These are phyloP conservation scores for Aureobasidium sp. DNA, from an alignment of 2,329 filamentous ascomycete species.

Conservation along the genomic window DNA sequence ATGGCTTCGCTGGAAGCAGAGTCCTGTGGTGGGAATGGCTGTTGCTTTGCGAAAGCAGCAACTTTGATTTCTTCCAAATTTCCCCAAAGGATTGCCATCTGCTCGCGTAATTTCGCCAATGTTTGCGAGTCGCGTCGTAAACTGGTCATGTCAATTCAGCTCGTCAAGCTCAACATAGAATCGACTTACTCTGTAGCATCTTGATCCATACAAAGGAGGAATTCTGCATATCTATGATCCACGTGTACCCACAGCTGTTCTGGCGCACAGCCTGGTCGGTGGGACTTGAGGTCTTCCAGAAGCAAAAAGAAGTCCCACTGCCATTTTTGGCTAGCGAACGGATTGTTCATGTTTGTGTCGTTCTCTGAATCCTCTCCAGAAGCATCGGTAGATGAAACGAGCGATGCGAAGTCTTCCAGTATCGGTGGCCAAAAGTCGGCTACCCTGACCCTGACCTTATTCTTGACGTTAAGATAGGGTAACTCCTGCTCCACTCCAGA, in stretches of 20 bases:
- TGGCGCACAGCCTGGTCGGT: conserved; percentile 29
- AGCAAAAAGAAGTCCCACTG: conserved; percentile 79
- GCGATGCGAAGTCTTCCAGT: conserved; percentile 62
- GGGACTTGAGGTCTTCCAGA: conserved; percentile 59
- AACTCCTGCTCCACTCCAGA: conserved; percentile 35
- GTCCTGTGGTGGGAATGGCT: background rate
- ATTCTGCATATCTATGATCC: conserved; percentile 50
- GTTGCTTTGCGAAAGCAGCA: conserved; percentile 15
- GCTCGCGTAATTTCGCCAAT: conserved; percentile 56
- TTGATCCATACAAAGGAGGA: conserved; percentile 50
- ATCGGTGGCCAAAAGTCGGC: conserved; percentile 69
- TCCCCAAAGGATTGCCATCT: conserved; percentile 76
- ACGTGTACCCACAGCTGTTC: conserved; percentile 62
- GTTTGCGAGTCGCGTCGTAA: conserved; percentile 47
- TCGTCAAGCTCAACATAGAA: background rate
- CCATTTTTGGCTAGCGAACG: conserved; percentile 45
- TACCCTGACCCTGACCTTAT: conserved; percentile 64
- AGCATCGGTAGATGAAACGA: background rate
- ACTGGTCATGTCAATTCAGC: conserved; percentile 30
- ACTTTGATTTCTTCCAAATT: conserved; percentile 67
- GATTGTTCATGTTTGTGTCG: conserved; percentile 30
- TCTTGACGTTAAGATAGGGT: conserved; percentile 69
- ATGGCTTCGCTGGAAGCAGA: background rate
- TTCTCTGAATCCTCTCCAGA: background rate
- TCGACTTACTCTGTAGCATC: conserved; percentile 48